Evolutionary conservation across 306 rosid species (phyloP).

Genomic region (Cucumis melo): DNA sequence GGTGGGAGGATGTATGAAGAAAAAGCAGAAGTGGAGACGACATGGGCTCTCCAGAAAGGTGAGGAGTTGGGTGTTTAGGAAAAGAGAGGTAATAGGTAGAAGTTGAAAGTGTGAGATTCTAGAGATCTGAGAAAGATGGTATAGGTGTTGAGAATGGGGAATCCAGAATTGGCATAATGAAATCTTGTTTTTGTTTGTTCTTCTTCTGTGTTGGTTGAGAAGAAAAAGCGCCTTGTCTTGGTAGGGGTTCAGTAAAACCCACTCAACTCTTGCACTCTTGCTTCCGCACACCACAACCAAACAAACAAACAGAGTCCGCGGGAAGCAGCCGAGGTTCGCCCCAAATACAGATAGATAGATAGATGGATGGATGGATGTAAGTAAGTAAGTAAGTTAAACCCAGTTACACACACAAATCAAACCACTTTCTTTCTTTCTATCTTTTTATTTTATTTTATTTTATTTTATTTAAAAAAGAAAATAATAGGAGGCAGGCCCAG

Average conservation of each 20-base stretch:
- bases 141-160: no score
- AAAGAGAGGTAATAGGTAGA: neutral
- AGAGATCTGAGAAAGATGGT: constrained; percentile 55
- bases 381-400: constrained; percentile 37
- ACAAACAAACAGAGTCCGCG: constrained; percentile 43
- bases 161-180: no score
- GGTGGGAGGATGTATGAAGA: constrained; percentile 12
- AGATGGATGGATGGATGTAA: no score
- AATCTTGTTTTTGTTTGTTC: no score
- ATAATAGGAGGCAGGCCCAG: no score
- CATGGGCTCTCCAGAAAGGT: constrained; percentile 30
- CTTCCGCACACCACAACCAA: constrained; percentile 25
- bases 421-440: no score
- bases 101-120: constrained; percentile 46
- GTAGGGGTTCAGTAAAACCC: constrained; percentile 13
- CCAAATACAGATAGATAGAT: constrained; percentile 21
- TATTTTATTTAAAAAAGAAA: no score
- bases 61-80: neutral
- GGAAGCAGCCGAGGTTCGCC: constrained; percentile 35
- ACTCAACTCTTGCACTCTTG: neutral
- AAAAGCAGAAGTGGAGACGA: constrained; percentile 10
- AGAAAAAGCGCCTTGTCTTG: no score
- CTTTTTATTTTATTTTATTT: no score
- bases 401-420: constrained; percentile 1
- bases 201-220: no score